phyloP scores from a whole-genome alignment of 1,284 basidiomycete genomes.

The Cutaneotrichosporon dermatis region DNA sequence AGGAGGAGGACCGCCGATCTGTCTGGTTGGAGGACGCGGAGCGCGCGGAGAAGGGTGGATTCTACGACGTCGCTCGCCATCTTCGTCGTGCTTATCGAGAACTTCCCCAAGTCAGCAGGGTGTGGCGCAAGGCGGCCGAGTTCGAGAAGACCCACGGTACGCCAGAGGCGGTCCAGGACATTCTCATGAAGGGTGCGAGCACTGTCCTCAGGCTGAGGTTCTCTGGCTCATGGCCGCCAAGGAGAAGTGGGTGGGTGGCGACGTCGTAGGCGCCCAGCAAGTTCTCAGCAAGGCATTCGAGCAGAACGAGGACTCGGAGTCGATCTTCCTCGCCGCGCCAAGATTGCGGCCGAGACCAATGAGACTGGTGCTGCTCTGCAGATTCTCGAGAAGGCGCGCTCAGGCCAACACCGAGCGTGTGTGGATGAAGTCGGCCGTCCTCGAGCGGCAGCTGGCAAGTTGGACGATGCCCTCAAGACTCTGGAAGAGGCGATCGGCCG shows the following conservation, averaged over 20 bases:
- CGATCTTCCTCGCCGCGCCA: constrained; percentile 97
- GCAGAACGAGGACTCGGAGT: constrained; percentile 92
- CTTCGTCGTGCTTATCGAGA: constrained; percentile 80
- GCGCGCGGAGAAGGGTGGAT: constrained; percentile 66
- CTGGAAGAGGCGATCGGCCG: constrained; percentile 69
- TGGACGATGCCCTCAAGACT: constrained; percentile 68
- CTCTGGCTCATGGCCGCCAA: constrained; percentile 97
- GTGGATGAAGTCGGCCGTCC: constrained; percentile 97
- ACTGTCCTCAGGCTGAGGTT: constrained; percentile 90
- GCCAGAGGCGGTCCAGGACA: constrained; percentile 72
- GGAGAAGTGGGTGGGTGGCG: constrained; percentile 84
- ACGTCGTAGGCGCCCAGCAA: constrained; percentile 78
- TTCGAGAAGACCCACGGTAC: constrained; percentile 87
- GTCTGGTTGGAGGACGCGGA: constrained; percentile 93
- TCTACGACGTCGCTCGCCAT: constrained; percentile 80
- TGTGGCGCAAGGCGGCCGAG: constrained; percentile 88
- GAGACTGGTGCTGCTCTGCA: constrained; percentile 79
- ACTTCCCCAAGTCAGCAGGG: constrained; percentile 77
- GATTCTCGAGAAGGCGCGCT: constrained; percentile 79
- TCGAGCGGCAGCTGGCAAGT: constrained; percentile 80
- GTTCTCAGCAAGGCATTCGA: constrained; percentile 87
- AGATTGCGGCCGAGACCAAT: constrained; percentile 90
- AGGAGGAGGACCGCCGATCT: constrained; percentile 84
- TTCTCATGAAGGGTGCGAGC: constrained; percentile 78
- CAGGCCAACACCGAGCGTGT: constrained; percentile 87